Evolutionary conservation across 139 green algal genomes (phyloP), one percentile per base, ranked within the genome.

Genomic region (Yamagishiella unicocca): DNA sequence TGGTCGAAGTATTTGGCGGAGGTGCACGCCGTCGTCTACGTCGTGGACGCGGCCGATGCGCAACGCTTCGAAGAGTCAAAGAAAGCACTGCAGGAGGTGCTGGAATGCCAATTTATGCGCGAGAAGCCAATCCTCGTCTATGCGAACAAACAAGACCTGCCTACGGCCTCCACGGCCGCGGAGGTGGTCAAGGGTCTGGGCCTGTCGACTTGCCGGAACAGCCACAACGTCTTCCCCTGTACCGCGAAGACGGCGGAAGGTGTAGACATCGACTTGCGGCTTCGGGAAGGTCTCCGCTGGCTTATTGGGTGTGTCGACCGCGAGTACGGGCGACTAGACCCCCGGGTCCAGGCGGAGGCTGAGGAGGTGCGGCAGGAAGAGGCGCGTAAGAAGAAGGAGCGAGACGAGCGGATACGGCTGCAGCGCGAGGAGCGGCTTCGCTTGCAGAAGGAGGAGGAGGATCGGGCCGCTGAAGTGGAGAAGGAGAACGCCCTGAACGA

Each of bases 121-220:
- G 84, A 82, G 61, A 95, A 95, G 81, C 90, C 92, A 24, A 83
- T 95, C 35, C 73, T 93, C 9, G 66, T 95, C 45, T 91, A 92
- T 64, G 91, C 93, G 31, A 95, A 95, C 87, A 95, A 95, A 88
- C 92, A 95, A 87, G 92, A 94, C 90, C 73, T 93, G 0, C 71
- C 78, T 6, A 85, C 68, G 33, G 89, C 82, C 37, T 53, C 89
- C 67, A 46, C 66, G 35, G 40, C 82, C 35, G 84, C 89, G 19
- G 89, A 93, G 50, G 80, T 93, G 27, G 84, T 87, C 24, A 53
- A 68, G 25, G 70, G 75, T 54, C 86, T 93, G 2, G 88, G 88
- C 27, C 78, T 93, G 7, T 35, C 72, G 0, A 43, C 79, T 70
- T 54, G 38, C 58, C 31, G 83, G 35, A 90, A 89, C 67, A 86